Evolutionary conservation across 2,329 filamentous ascomycete species (phyloP).

Genomic region (Fusarium newnesense): DNA sequence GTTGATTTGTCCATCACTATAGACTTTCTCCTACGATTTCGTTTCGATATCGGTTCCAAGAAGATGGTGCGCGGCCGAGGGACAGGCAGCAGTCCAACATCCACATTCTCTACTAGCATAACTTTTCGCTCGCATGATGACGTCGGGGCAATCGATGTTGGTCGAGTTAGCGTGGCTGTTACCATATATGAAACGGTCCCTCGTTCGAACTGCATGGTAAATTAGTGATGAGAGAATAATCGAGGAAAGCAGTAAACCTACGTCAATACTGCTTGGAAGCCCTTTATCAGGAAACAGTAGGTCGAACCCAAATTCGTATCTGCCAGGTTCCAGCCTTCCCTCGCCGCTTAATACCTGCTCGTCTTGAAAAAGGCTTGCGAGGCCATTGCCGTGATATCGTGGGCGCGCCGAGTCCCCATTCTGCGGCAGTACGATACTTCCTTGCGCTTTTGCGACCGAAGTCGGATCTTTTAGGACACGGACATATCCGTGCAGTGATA

Average conservation of each 20-base stretch:
- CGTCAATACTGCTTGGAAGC: constrained; percentile 93
- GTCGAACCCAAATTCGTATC: constrained; percentile 84
- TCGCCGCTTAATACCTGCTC: constrained; percentile 84
- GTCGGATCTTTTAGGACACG: constrained; percentile 79
- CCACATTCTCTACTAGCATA: constrained; percentile 81
- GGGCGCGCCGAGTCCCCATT: constrained; percentile 52
- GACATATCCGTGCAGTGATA: constrained; percentile 81
- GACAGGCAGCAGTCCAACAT: constrained; percentile 78
- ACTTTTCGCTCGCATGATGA: constrained; percentile 84
- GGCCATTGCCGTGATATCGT: constrained; percentile 78
- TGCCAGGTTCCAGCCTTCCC: constrained; percentile 76
- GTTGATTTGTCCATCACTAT: constrained; percentile 57
- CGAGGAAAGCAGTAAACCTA: constrained; percentile 58
- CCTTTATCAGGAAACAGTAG: constrained; percentile 74
- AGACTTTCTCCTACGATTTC: constrained; percentile 70
- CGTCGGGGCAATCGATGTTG: constrained; percentile 84
- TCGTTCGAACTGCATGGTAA: constrained; percentile 80
- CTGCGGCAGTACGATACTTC: constrained; percentile 54
- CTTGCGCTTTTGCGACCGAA: constrained; percentile 63
- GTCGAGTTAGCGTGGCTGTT: constrained; percentile 88
- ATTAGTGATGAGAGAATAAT: constrained; percentile 15
- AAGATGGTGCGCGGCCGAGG: constrained; percentile 87
- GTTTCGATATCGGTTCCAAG: constrained; percentile 84
- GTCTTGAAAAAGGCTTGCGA: constrained; percentile 84
- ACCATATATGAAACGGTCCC: constrained; percentile 93